Percentiles rank a stretch among this genome's conserved stretches.
phyloP scores from a whole-genome alignment of 2,329 filamentous ascomycete species.

The Colletotrichum acutatum region DNA sequence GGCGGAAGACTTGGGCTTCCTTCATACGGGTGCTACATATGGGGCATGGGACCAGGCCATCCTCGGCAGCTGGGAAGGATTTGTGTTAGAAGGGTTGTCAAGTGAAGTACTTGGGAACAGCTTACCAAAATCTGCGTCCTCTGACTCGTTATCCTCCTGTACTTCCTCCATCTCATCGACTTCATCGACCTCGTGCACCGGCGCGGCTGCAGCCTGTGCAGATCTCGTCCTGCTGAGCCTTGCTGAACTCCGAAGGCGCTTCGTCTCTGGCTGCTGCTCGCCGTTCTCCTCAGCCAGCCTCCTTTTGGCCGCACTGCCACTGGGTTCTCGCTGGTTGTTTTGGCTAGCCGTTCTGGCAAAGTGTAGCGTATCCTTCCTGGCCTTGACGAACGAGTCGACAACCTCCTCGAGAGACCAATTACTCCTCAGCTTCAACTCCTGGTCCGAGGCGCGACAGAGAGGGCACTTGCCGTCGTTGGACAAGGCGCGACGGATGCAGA shows the following conservation, averaged over 20 bases:
- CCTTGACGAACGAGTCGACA: conserved; percentile 79
- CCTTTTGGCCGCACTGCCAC: conserved; percentile 58
- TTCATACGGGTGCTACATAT: conserved; percentile 86
- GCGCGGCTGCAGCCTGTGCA: conserved; percentile 49
- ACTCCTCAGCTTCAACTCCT: conserved; percentile 84
- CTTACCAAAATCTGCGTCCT: conserved; percentile 23
- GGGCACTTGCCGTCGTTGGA: conserved; percentile 89
- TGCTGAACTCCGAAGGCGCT: conserved; percentile 64
- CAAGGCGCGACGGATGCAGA: conserved; percentile 91
- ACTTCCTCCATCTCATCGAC: conserved; percentile 23
- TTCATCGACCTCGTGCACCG: conserved; percentile 38
- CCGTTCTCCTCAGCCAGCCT: conserved; percentile 52
- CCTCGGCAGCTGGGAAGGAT: conserved; percentile 55
- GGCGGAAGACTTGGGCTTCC: conserved; percentile 78
- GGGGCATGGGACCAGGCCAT: conserved; percentile 85
- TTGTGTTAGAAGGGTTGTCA: conserved; percentile 27
- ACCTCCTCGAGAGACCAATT: conserved; percentile 90
- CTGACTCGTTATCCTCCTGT: conserved; percentile 16
- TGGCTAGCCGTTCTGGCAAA: conserved; percentile 65
- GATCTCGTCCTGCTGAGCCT: conserved; percentile 57
- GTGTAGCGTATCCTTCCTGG: conserved; percentile 70
- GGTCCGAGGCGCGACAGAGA: conserved; percentile 80
- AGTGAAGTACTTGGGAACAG: background rate
- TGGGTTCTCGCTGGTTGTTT: conserved; percentile 35
- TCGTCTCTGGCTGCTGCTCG: conserved; percentile 48